Percentiles rank a stretch among this genome's conserved stretches.
Evolutionary conservation across 1,284 basidiomycete species (phyloP).

Genomic region (Pterulicium gracile): DNA sequence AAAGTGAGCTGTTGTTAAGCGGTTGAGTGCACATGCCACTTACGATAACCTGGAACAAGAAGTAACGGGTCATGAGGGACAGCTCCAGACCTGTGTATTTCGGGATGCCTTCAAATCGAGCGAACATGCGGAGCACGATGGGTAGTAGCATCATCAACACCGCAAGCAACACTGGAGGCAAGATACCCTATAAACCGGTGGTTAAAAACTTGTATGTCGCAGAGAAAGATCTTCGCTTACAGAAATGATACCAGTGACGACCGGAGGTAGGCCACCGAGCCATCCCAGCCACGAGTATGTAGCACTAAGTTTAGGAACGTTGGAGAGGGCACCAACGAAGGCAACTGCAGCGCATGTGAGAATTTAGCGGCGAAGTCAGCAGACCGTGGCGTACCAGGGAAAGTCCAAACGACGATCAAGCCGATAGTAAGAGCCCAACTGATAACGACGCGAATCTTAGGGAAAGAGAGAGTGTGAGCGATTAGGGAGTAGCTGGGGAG

Average conservation of each 20-base stretch:
- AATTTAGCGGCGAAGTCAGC: background rate
- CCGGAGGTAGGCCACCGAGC: slow-evolving; percentile 60
- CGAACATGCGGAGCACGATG: slow-evolving; percentile 72
- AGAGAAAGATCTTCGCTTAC: slow-evolving; percentile 11
- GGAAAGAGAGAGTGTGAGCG: background rate
- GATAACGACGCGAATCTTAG: slow-evolving; percentile 44
- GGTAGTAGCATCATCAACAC: slow-evolving; percentile 89
- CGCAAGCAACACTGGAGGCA: slow-evolving; percentile 79
- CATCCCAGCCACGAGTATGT: slow-evolving; percentile 69
- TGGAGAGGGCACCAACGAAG: slow-evolving; percentile 81
- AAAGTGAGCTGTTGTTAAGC: background rate
- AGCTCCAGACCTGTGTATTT: slow-evolving; percentile 78
- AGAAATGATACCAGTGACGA: slow-evolving; percentile 74
- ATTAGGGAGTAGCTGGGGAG: background rate
- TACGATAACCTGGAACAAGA: slow-evolving; percentile 85
- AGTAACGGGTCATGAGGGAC: slow-evolving; percentile 85
- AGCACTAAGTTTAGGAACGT: slow-evolving; percentile 63
- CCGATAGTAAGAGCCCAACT: slow-evolving; percentile 54
- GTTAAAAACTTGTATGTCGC: background rate
- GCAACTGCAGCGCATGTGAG: slow-evolving; percentile 35
- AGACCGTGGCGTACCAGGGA: slow-evolving; percentile 39
- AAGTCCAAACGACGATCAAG: slow-evolving; percentile 62
- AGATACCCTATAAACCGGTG: slow-evolving; percentile 49
- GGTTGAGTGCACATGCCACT: slow-evolving; percentile 19
- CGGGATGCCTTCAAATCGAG: slow-evolving; percentile 73